Conservation (phyloP, 805 yeast genomes). For the Alloascoidea hylecoeti region DNA sequence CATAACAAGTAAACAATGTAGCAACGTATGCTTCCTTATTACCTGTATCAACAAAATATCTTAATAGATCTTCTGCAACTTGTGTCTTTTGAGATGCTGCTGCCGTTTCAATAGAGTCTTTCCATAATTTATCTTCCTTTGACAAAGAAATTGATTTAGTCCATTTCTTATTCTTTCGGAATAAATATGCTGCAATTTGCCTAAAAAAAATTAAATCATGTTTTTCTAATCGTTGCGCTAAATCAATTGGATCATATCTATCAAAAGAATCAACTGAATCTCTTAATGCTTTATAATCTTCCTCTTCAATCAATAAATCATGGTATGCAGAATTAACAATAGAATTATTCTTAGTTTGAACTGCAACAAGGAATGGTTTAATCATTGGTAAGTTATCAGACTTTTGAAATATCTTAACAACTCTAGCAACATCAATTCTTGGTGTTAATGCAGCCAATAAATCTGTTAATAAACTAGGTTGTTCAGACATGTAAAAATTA, state of each 20-base stretch:
- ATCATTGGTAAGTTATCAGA: conserved; percentile 93
- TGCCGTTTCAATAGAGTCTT: conserved; percentile 88
- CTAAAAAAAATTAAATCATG: conserved; percentile 87
- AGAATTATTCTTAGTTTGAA: conserved; percentile 78
- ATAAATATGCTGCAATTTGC: conserved; percentile 89
- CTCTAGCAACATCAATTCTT: conserved; percentile 87
- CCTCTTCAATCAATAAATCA: conserved; percentile 89
- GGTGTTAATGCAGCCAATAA: conserved; percentile 73
- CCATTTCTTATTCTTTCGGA: conserved; percentile 91
- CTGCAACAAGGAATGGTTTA: conserved; percentile 88
- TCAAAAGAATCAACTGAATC: conserved; percentile 82
- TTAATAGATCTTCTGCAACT: conserved; percentile 77
- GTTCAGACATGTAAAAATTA: conserved; percentile 84
- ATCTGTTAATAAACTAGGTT: conserved; percentile 83
- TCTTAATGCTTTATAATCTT: conserved; percentile 82
- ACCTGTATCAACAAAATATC: conserved; percentile 92
- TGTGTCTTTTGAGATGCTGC: conserved; percentile 64
- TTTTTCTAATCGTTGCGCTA: conserved; percentile 86
- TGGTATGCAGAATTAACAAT: conserved; percentile 93
- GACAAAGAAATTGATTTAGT: conserved; percentile 75
- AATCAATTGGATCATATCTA: conserved; percentile 81
- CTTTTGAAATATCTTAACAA: conserved; percentile 85
- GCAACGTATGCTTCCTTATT: conserved; percentile 93
- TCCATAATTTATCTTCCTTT: conserved; percentile 89
- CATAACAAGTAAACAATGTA: conserved; percentile 74